phyloP scores from a whole-genome alignment of 768 basidiomycete genomes.

The Harrya chromipes region DNA sequence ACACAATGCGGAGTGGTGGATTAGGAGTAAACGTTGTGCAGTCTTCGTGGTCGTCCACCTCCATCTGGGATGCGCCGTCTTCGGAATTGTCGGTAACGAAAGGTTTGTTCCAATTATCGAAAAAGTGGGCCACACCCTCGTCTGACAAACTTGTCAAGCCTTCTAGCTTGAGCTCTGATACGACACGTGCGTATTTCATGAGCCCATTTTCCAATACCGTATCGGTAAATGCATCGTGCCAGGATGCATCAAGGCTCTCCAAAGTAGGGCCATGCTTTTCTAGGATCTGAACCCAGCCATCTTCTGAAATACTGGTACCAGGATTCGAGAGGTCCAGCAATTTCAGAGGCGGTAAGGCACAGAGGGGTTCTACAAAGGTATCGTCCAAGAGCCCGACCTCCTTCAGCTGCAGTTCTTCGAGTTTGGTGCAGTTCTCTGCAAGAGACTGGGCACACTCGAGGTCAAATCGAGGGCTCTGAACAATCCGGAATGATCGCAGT shows the following conservation, averaged over 20 bases:
- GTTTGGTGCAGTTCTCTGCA: constrained; percentile 43
- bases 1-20: constrained; percentile 48
- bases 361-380: constrained; percentile 55
- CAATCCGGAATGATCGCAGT: constrained; percentile 74
- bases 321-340: constrained; percentile 72
- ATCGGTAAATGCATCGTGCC: constrained; percentile 62
- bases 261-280: constrained; percentile 51
- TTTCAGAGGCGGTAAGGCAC: constrained; percentile 37
- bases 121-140: constrained; percentile 65
- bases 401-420: constrained; percentile 73
- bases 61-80: constrained; percentile 16
- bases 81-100: constrained; percentile 11
- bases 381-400: constrained; percentile 75
- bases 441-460: constrained; percentile 60
- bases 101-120: constrained; percentile 47
- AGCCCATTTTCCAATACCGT: constrained; percentile 60
- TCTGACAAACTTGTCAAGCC: constrained; percentile 65
- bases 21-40: constrained; percentile 28
- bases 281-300: constrained; percentile 56
- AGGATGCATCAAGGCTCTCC: constrained; percentile 65
- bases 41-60: constrained; percentile 9
- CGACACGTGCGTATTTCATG: constrained; percentile 39
- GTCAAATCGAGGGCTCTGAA: constrained; percentile 85
- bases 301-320: constrained; percentile 49
- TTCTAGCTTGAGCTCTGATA: constrained; percentile 54